Conservation (phyloP, 306 rosid genomes). For the Cicer cuneatum region DNA sequence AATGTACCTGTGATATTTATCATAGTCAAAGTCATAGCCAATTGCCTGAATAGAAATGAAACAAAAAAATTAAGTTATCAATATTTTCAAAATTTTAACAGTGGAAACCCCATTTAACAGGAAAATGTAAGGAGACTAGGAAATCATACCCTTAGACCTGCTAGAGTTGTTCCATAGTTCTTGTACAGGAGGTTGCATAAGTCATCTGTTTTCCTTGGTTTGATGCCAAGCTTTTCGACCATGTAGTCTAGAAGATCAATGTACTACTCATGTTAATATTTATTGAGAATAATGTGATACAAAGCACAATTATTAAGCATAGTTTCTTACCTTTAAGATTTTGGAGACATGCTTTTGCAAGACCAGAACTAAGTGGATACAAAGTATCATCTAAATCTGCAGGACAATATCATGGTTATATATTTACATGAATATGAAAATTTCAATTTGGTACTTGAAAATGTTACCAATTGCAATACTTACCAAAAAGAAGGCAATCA, state of each 20-base stretch:
- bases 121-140: background rate
- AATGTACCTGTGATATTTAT: conserved; percentile 77
- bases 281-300: background rate
- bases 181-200: conserved; percentile 71
- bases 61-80: background rate
- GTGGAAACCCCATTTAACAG: background rate
- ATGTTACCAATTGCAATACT: conserved; percentile 32
- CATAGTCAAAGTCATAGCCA: conserved; percentile 88
- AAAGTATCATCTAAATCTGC: conserved; percentile 97
- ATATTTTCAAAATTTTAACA: background rate
- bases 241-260: conserved; percentile 61
- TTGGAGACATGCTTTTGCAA: conserved; percentile 61
- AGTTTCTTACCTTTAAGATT: conserved; percentile 73
- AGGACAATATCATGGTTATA: conserved; percentile 24
- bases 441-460: conserved; percentile 28
- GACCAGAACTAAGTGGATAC: conserved; percentile 83
- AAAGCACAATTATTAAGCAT: background rate
- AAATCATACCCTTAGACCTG: conserved; percentile 83
- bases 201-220: conserved; percentile 60
- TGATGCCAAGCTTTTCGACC: conserved; percentile 81
- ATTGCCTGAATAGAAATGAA: conserved; percentile 67
- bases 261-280: conserved; percentile 18
- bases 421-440: background rate
- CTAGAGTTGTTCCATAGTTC: conserved; percentile 90
- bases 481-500: conserved; percentile 97